Conservation (phyloP, 2,329 filamentous ascomycete genomes). For the Fusarium foetens region DNA sequence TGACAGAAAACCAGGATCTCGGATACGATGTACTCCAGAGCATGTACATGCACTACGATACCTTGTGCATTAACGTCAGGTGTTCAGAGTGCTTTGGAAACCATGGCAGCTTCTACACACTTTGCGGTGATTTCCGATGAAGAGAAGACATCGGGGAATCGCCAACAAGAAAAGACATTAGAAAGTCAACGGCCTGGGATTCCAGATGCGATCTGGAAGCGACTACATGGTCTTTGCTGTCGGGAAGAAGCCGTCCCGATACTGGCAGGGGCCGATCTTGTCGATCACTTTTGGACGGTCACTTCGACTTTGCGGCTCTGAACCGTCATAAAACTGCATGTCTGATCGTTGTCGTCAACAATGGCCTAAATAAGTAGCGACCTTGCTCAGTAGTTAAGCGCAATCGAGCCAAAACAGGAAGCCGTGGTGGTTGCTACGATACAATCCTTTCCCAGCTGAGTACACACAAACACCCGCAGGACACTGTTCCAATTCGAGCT, state of each 20-base stretch:
- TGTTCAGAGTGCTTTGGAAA: neutral
- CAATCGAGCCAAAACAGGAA: conserved; percentile 23
- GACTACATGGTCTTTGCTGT: conserved; percentile 19
- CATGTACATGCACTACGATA: neutral
- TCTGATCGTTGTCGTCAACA: neutral
- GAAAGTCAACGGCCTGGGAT: neutral
- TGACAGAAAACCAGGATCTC: conserved; percentile 9
- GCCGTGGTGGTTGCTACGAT: neutral
- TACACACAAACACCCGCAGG: conserved; percentile 17
- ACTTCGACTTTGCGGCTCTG: conserved; percentile 38
- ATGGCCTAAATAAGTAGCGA: conserved; percentile 10
- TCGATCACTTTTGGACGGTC: conserved; percentile 35
- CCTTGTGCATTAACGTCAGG: neutral
- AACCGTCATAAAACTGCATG: conserved; percentile 19
- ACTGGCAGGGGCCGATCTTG: conserved; percentile 44
- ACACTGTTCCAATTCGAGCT: conserved; percentile 33
- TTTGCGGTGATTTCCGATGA: neutral
- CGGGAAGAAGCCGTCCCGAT: conserved; percentile 38
- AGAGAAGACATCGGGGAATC: neutral
- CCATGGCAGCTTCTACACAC: neutral
- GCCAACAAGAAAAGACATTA: neutral
- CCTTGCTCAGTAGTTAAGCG: neutral
- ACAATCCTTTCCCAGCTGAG: conserved; percentile 23
- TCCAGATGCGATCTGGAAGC: conserved; percentile 28
- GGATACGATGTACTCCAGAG: conserved; percentile 5